Conservation (phyloP, 2,329 filamentous ascomycete species). For the Remersonia thermophila region DNA sequence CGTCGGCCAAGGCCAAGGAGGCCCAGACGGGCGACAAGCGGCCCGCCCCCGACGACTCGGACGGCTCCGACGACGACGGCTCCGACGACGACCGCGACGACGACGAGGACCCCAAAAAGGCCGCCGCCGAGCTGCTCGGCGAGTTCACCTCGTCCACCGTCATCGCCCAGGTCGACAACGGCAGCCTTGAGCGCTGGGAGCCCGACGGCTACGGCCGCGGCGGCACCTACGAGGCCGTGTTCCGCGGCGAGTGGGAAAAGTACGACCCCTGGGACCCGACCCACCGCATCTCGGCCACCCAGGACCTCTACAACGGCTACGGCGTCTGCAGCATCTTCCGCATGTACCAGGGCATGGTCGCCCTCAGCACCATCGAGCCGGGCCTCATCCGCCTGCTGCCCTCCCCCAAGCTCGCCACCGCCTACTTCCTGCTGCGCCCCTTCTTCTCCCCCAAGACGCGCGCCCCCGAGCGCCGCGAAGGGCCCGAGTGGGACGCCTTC, state of each 20-base stretch:
- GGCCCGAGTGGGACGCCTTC: slow-evolving; percentile 37
- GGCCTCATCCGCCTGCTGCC: slow-evolving; percentile 36
- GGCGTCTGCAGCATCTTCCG: slow-evolving; percentile 46
- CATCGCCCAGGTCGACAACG: slow-evolving; percentile 58
- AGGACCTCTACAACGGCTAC: slow-evolving; percentile 45
- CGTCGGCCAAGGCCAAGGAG: slow-evolving; percentile 17
- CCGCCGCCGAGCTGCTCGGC: slow-evolving; percentile 24
- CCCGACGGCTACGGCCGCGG: slow-evolving; percentile 50
- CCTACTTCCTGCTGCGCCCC: slow-evolving; percentile 37
- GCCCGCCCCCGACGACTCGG: no score
- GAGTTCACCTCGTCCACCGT: slow-evolving; percentile 32
- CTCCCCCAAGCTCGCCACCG: slow-evolving; percentile 35
- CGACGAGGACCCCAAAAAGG: slow-evolving; percentile 28
- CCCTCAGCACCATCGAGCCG: slow-evolving; percentile 38
- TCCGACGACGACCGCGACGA: slow-evolving; percentile 8
- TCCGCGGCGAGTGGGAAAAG: slow-evolving; percentile 41
- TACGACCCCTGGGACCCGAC: slow-evolving; percentile 45
- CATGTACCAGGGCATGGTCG: slow-evolving; percentile 46
- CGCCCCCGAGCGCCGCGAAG: slow-evolving; percentile 27
- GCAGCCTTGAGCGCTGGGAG: slow-evolving; percentile 61
- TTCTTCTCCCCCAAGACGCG: slow-evolving; percentile 37
- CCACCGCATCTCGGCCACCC: slow-evolving; percentile 39
- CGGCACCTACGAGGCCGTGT: slow-evolving; percentile 43
- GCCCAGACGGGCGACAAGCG: slow-evolving; percentile 14
- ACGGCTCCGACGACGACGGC: neutral